Conservation (phyloP, 345 rosid species). For the thale cress (Arabidopsis thaliana) region TAIR10.1 NC_003070.9:23254001-23254500, state of each 20-base stretch:
- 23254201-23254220: too few species aligned
- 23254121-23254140: background rate
- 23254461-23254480: too few species aligned
- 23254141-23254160: background rate
- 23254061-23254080: background rate
- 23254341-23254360: background rate
- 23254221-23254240: too few species aligned
- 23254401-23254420: background rate
- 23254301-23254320: background rate
- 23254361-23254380: background rate
- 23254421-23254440: background rate
- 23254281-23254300: background rate
- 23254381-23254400: background rate
- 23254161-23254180: background rate
- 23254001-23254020: conserved; percentile 77
- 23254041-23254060: background rate
- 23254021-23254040: conserved; percentile 33
- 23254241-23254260: too few species aligned
- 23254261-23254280: background rate
- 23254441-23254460: background rate
- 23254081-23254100: background rate
- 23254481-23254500: too few species aligned
- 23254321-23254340: conserved; percentile 1
- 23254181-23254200: too few species aligned
- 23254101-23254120: background rate